Conservation (phyloP, 2,329 filamentous ascomycete species). For the Aspergillus fijiensis region DNA sequence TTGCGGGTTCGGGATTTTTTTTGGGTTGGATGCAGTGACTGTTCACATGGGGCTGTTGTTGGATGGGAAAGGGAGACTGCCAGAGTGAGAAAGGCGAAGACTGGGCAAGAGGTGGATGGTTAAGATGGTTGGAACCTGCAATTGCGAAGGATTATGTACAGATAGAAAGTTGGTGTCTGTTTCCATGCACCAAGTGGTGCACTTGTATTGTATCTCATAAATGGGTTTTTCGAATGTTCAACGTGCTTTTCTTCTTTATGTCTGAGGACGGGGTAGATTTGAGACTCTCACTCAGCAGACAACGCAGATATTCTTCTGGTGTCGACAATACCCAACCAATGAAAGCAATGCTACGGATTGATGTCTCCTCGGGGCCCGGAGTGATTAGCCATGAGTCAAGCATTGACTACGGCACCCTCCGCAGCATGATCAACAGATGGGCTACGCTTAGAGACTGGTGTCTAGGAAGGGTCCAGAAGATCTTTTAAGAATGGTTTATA, state of each 20-base stretch:
- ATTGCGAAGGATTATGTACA: conserved; percentile 25
- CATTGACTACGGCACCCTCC: too few relatives aligned
- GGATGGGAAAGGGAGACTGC: too few relatives aligned
- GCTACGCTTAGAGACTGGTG: not conserved
- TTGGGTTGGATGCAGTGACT: too few relatives aligned
- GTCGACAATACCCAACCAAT: too few relatives aligned
- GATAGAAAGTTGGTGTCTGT: conserved; percentile 27
- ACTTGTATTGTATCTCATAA: conserved; percentile 37
- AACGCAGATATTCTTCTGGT: too few relatives aligned
- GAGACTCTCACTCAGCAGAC: too few relatives aligned
- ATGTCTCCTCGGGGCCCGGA: too few relatives aligned
- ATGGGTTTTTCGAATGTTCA: conserved; percentile 13
- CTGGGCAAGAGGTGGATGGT: not conserved
- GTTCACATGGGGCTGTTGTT: too few relatives aligned
- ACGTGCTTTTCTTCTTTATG: not conserved
- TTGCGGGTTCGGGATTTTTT: too few relatives aligned
- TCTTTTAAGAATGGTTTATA: not conserved
- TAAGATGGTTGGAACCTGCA: not conserved
- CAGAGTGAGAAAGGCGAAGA: not conserved
- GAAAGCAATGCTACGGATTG: too few relatives aligned
- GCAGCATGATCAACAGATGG: not conserved
- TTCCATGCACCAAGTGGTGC: conserved; percentile 24
- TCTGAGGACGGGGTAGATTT: too few relatives aligned
- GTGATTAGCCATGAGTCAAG: too few relatives aligned
- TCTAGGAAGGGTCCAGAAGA: not conserved